A percentile compares a stretch with the other conserved stretches of the same genome.
Conservation (phyloP, 1,284 basidiomycete species). For the Moesziomyces globuligerus region DNA sequence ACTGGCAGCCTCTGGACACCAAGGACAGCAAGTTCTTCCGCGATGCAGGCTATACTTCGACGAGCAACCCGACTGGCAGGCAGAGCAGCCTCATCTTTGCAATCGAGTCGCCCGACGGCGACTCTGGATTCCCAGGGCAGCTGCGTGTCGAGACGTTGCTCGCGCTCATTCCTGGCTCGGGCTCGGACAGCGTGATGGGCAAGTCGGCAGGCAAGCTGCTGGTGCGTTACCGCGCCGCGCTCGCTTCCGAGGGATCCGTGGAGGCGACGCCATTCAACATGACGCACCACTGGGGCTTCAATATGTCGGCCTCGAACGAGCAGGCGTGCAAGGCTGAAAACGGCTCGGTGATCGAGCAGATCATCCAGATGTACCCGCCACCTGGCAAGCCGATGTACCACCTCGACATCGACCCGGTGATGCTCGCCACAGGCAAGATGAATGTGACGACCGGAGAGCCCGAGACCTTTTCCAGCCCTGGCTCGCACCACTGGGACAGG, state of each 20-base stretch:
- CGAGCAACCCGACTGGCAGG: constrained; percentile 19
- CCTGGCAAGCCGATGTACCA: constrained; percentile 32
- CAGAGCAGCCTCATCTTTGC: constrained; percentile 49
- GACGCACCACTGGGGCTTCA: constrained; percentile 66
- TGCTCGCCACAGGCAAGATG: constrained; percentile 53
- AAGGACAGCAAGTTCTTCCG: constrained; percentile 35
- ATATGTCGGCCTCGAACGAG: constrained; percentile 44
- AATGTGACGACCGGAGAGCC: constrained; percentile 4
- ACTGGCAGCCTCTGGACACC: constrained; percentile 48
- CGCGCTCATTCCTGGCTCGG: constrained; percentile 34
- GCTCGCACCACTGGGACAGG: constrained; percentile 46
- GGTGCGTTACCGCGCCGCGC: constrained; percentile 57
- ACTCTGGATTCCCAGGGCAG: constrained; percentile 58
- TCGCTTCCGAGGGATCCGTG: constrained; percentile 30
- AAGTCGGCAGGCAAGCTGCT: constrained; percentile 43
- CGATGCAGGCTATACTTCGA: constrained; percentile 33
- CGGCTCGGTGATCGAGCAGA: constrained; percentile 42
- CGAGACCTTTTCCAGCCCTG: constrained; percentile 33
- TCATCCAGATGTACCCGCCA: constrained; percentile 42
- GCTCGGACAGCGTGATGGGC: constrained; percentile 23
- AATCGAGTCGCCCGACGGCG: constrained; percentile 51
- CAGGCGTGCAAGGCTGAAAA: constrained; percentile 32
- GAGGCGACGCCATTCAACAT: constrained; percentile 62
- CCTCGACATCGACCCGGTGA: constrained; percentile 45
- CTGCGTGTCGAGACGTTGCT: constrained; percentile 56